Evolutionary conservation across 2,329 filamentous ascomycete species (phyloP), one percentile per base, ranked within the genome.

Genomic region (Trichoderma guizhouense): DNA sequence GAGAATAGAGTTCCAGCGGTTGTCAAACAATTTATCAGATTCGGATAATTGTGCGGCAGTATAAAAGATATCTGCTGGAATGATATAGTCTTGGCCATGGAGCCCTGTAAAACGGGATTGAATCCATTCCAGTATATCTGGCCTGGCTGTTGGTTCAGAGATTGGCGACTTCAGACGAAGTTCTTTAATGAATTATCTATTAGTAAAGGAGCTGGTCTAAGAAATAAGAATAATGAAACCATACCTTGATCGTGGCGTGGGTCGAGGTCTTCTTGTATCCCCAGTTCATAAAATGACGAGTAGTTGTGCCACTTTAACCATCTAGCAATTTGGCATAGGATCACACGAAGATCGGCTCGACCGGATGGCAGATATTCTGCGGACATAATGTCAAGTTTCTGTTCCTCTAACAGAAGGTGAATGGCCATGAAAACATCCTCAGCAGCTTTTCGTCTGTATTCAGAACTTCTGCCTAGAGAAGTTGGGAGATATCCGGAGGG

Each of bases 381-480:
- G 0, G 81, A 81, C 73, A 86, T 84, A 5, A 91, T 87, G 73
- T 93, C 89, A 2, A 99, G 87, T 78, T 97, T 98, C 74, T 92
- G 87, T 79, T 99, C 96, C 79, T 99, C 95, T 0, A 92, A 87
- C n/a, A 97, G 84, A 3, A 98, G 85, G 82, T 99, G 96, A 14
- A 99, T 84, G 1, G 89, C 92, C 74, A 97, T 84, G 47, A 95
- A 87, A 66, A 92, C 86, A 77, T 93, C 88, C 78, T 91, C 83
- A 39, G 92, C 86, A 69, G 90, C 82, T 77, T 86, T 90, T 71
- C 87, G 85, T 57, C 90, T 87, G 64, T 86, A 85, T 71, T 89
- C 88, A 47, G 87, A 83, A 69, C 85, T 87, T 66, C 86, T 82
- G 63, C 81, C 81, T 3, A 83, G 71, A 2, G 86, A 88, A 0